Percentiles rank a stretch among this genome's conserved stretches.
Evolutionary conservation across 2,329 filamentous ascomycete species (phyloP).

Genomic region (Botrytis pseudocinerea): DNA sequence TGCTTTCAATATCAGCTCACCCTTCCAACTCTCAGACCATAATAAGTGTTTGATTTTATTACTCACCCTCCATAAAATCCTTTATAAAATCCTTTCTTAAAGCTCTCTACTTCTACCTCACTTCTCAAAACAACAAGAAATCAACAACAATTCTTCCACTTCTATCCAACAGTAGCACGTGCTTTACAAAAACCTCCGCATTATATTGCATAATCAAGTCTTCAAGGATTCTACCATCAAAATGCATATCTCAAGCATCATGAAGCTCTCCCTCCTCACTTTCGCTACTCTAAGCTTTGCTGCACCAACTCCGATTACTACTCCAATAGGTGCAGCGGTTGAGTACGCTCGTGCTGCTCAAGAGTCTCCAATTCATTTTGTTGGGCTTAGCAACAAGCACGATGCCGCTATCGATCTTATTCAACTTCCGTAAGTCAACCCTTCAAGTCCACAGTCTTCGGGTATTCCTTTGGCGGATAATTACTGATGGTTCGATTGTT

Average conservation of each 20-base stretch:
- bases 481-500: background rate
- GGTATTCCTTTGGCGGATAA: too few relatives aligned
- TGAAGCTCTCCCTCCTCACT: background rate
- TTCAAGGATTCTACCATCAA: background rate
- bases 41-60: background rate
- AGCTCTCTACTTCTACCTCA: background rate
- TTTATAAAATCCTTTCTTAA: background rate
- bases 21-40: background rate
- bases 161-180: background rate
- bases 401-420: background rate
- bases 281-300: background rate
- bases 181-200: background rate
- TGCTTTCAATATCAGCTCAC: background rate
- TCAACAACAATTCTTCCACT: background rate
- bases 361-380: background rate
- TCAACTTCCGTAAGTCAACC: background rate
- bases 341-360: background rate
- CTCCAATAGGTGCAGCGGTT: background rate
- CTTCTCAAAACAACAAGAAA: background rate
- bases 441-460: too few relatives aligned
- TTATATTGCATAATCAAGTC: background rate
- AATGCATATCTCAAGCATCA: slow-evolving; percentile 1
- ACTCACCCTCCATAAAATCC: background rate
- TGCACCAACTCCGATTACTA: background rate
- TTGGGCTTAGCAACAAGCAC: background rate